Evolutionary conservation across 768 basidiomycete species (phyloP), one percentile per base, ranked within the genome.

Genomic region (Xerocomus potaroensis): DNA sequence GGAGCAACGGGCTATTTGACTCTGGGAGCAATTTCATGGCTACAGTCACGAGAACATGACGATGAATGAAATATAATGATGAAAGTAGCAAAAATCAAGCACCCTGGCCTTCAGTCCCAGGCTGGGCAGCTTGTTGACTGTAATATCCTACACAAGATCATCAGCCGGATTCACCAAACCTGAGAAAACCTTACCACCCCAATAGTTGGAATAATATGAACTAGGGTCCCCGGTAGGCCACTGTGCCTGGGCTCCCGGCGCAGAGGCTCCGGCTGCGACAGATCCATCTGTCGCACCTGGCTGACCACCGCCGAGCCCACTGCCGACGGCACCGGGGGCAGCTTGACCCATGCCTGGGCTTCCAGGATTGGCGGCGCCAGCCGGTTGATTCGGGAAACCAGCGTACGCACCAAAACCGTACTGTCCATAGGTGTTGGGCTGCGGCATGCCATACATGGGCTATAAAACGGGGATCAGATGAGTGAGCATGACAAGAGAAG

Each of bases 381-480:
- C 74, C 19, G 65, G 65, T 51, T 80, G 81, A 48, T 71, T 79
- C 36, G 83, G 80, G 72, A 85, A 87, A 15, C 81, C 83, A 23
- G 79, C 73, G 58, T 88, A 90, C 19, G 74, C 83, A 56, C 79
- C 78, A 62, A 88, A 92, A 40, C 81, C 83, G 55, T 89, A 87
- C 46, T 72, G 72, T 19, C 83, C 86, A 54, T 91, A 91, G 15
- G 79, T 74, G 57, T 76, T 81, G 24, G 88, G 81, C 62, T 90
- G 88, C 11, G 89, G 89, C 78, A 92, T 87, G 51, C 88, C 86
- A 63, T 92, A 92, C 86, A 91, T 87, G 29, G 89, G 87, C 84
- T 91, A 51, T 35, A 47, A 15, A 29, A 50, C 16, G 45, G 30
- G 35, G 18, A 44, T 34, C 21, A 29, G 43, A 36, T 26, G 27